Base-by-base conservation (phyloP, 202 grass and related monocot species). In the Hordeum pubiflorum region DNA sequence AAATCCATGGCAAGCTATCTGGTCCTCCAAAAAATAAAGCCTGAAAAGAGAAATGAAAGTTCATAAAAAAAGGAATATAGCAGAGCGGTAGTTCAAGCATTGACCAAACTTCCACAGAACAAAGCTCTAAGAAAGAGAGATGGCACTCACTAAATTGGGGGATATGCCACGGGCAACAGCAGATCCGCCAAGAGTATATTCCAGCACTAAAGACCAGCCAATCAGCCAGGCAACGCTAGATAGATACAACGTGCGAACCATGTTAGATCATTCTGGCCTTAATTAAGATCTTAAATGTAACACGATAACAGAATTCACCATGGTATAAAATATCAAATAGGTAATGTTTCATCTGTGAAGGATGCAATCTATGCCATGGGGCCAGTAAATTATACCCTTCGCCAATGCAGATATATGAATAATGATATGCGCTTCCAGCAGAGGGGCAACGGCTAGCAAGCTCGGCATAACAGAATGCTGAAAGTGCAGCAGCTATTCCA, bases 81-180 rank as follows among this genome's bases (percentile, higher is more conserved):
- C 63, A 60, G 58, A 41, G 26, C 9, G 59, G 46, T 44, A 50
- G 41, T 63, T 81, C 58, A 60, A 71, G 23, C 23, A 75, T 72
- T 64, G 46, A 79, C 69, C 32, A 78, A 52, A 88, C 78, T 79
- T 37, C 40, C 29, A 63, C 29, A 46, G 29, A 69, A 76, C 14
- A 38, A 38, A 76, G 73, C 22, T 54, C 39, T 75, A 62, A 32
- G 57, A 11, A 76, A 73, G 78, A 78, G 10, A 68, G 63, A 78
- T 43, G 46, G 40, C 22, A 86, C 89, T 85, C 82, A 99, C 96
- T 71, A 99, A 83, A 72, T 99, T 99, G 50, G 96, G 96, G 67
- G 96, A 93, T 93, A 99, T 95, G 67, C 96, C 96, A 57, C 96
- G 86, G 18, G 96, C 92, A 88, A 99, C 92, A 86, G 96, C 96